Evolutionary conservation across 2,329 filamentous ascomycete species (phyloP), one percentile per base, ranked within the genome.

Genomic region (Monilinia laxa): DNA sequence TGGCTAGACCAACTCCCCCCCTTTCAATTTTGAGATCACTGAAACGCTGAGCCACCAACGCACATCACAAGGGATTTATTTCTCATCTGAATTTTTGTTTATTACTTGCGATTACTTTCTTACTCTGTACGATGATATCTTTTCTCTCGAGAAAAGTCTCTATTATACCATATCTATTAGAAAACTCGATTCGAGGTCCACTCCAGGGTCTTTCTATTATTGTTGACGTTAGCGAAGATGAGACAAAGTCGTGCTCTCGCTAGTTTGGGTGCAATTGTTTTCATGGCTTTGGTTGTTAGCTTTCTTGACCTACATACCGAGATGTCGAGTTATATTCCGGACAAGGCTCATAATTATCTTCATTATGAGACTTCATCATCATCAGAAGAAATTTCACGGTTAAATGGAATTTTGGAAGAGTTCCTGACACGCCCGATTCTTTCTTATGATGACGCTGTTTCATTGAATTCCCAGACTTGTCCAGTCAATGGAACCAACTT

Each of bases 401-500:
- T 64, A 5, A 55, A 64, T 38, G 25, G 14, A 16, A n/a, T 67
- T n/a, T 49, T 67, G 9, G 20, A 55, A 20, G 23, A 65, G 23
- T 65, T 67, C 6, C 28, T 67, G n/a, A 51, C 62, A 23, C 64
- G 64, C 9, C 69, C 70, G 1, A 42, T 71, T 20, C 42, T 67
- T 42, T 62, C 67, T 14, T 71, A 70, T 38, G 45, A 67, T 40
- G 67, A 70, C 25, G 42, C 70, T 9, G 69, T 70, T 51, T 52
- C 53, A 45, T 25, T 58, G n/a, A 69, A 65, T 25, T 65, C 68
- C 16, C 45, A 64, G 52, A 64, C 49, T 40, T 71, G 70, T 59
- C 66, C 69, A 5, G 66, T 68, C 25, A n/a, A 67, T 14, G 70
- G 69, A 25, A 64, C 67, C 47, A 71, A 71, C 47, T 70, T 60